These are phyloP conservation scores for Misopates orontium DNA, from an alignment of 257 asterid species.

Conservation along the genomic window DNA sequence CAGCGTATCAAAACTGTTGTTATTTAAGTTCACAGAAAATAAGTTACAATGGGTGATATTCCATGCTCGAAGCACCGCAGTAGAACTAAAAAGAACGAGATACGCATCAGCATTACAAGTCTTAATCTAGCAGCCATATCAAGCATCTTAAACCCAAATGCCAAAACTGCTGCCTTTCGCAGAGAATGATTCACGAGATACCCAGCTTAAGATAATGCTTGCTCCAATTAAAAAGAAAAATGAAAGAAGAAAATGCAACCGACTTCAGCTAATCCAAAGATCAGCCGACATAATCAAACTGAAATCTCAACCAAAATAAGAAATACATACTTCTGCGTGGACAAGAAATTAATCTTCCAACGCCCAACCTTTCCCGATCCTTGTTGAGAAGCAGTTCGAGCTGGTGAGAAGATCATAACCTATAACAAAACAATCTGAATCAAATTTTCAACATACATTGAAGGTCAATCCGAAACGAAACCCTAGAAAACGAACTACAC, in stretches of 20 bases:
- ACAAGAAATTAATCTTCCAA: slow-evolving; percentile 93
- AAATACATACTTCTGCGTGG: slow-evolving; percentile 79
- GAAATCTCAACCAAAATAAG: slow-evolving; percentile 25
- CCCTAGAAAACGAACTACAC: neutral
- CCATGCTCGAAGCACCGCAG: neutral
- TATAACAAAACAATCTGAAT: slow-evolving; percentile 21
- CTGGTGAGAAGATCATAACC: slow-evolving; percentile 92
- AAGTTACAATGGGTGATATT: too few species aligned
- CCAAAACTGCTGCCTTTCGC: neutral
- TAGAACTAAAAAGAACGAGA: neutral
- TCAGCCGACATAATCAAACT: neutral
- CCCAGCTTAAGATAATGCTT: slow-evolving; percentile 17
- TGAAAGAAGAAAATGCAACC: slow-evolving; percentile 12
- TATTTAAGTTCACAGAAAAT: too few species aligned
- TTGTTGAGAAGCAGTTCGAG: slow-evolving; percentile 94
- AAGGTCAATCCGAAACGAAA: slow-evolving; percentile 9
- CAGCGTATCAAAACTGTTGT: too few species aligned
- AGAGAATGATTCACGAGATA: slow-evolving; percentile 9
- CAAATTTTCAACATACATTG: neutral
- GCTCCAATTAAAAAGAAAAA: slow-evolving; percentile 13
- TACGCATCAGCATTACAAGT: neutral
- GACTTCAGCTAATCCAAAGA: neutral
- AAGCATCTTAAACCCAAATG: slow-evolving; percentile 6
- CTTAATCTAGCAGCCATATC: slow-evolving; percentile 14
- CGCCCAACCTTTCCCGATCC: slow-evolving; percentile 96